Conservation (phyloP, 257 asterid species). For the Solanum chilense region DNA sequence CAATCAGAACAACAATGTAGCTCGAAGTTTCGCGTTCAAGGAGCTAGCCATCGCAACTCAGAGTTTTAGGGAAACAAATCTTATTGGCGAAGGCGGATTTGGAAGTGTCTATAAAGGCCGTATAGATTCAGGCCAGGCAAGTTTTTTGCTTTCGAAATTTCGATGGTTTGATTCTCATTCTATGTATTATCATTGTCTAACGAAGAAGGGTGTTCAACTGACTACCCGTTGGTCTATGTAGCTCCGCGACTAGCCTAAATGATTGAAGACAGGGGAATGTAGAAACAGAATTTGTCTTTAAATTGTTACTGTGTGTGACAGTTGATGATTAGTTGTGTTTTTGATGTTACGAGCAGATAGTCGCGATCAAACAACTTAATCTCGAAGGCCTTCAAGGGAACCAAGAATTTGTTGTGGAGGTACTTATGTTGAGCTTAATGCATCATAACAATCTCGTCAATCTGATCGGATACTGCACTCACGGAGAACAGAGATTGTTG, state of each 20-base stretch:
- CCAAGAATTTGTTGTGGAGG: constrained; percentile 13
- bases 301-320: neutral
- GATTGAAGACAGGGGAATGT: neutral
- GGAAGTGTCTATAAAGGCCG: constrained; percentile 73
- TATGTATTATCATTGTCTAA: neutral
- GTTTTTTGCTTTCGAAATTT: neutral
- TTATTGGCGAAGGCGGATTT: constrained; percentile 86
- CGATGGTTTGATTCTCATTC: neutral
- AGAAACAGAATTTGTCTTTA: too few relatives aligned
- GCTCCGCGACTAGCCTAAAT: neutral
- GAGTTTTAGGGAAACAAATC: constrained; percentile 56
- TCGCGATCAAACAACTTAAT: constrained; percentile 16
- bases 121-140: constrained; percentile 56
- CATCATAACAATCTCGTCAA: constrained; percentile 13
- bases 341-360: constrained; percentile 26
- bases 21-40: constrained; percentile 65
- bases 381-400: constrained; percentile 14
- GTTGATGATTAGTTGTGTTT: neutral
- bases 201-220: neutral
- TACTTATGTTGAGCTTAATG: constrained; percentile 8
- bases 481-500: constrained; percentile 7
- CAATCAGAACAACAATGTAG: constrained; percentile 29
- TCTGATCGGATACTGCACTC: constrained; percentile 11
- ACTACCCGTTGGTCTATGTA: neutral
- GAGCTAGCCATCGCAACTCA: constrained; percentile 74